phyloP scores from a whole-genome alignment of 1,284 basidiomycete species.

The Rhodotorula sp. region DNA sequence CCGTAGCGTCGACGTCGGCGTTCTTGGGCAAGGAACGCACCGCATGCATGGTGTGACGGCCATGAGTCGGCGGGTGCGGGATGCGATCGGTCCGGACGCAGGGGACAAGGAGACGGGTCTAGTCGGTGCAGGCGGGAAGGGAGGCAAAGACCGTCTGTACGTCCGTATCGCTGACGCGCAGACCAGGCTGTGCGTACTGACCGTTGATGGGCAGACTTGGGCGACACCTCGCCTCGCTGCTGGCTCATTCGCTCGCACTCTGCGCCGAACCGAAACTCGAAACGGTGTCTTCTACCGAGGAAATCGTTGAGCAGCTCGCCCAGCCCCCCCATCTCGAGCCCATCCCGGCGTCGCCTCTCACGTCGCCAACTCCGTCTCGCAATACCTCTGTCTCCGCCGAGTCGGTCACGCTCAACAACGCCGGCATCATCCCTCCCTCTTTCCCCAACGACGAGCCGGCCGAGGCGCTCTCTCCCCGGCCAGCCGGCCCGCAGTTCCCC shows the following conservation, averaged over 20 bases:
- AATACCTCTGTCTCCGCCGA: constrained; percentile 37
- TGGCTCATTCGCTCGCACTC: constrained; percentile 47
- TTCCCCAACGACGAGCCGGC: constrained; percentile 14
- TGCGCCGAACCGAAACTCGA: constrained; percentile 31
- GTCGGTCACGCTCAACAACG: constrained; percentile 22
- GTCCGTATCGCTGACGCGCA: neutral
- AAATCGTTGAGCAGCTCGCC: neutral
- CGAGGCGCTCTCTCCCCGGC: constrained; percentile 5
- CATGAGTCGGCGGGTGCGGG: constrained; percentile 31
- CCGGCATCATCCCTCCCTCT: constrained; percentile 15
- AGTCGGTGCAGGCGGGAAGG: constrained; percentile 31
- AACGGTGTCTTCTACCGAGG: neutral
- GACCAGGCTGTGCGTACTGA: no score
- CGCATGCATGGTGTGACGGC: constrained; percentile 28
- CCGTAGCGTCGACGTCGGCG: constrained; percentile 42
- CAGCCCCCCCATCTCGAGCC: constrained; percentile 19
- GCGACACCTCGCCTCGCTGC: constrained; percentile 46
- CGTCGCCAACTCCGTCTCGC: constrained; percentile 27
- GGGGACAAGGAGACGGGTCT: constrained; percentile 42
- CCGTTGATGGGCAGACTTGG: constrained; percentile 38
- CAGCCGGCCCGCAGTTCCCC: constrained; percentile 27
- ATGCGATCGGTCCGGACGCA: constrained; percentile 42
- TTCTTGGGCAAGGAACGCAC: constrained; percentile 38
- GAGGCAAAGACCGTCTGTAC: constrained; percentile 36
- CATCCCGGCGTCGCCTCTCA: constrained; percentile 35